Evolutionary conservation across 2,329 filamentous ascomycete genomes (phyloP), one percentile per base, ranked within the genome.

Genomic region (Pseudomassariella vexata): DNA sequence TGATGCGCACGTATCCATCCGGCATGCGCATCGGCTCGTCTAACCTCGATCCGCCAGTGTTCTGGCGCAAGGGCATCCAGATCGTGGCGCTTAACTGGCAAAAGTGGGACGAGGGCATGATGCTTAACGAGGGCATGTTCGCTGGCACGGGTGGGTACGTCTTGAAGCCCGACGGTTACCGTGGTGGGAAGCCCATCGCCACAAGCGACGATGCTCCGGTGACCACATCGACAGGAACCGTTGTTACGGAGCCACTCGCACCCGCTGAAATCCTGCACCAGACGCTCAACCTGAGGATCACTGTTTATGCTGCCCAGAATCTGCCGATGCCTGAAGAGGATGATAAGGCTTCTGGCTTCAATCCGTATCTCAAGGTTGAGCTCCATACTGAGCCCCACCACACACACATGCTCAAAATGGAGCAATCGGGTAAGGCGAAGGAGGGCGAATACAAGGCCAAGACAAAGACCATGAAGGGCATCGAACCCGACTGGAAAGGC

Each of bases 41-140:
- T 1, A 96, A 95, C 52, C 68, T 94, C 9, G 86, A 95, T 45
- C 88, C 90, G 5, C 75, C 79, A 1, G 70, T 82, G 4, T 92
- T 89, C 58, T 95, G 89, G 89, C 74, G 86, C 19, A 81, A 85
- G 42, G 89, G 89, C 10, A 82, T 94, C 3, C 89, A 95, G 57
- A 82, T 95, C 46, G 87, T 94, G 2, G 89, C 89, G 0, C 66
- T 96, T 39, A 95, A 95, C 60, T 96, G 89, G 86, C 89, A 96
- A 58, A 82, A 80, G 39, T 80, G 84, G 57, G 88, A 95, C 49
- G 82, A 86, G 46, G 88, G 86, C 19, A 94, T 94, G 81, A 95
- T 95, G 90, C 72, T 95, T 10, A 95, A 95, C 52, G 81, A 92
- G 51, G 89, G 78, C 46, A 92, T 94, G 86, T 95, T 95, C 57